Evolutionary conservation across 768 basidiomycete genomes (phyloP).

Genomic region (Atractiella rhizophila): DNA sequence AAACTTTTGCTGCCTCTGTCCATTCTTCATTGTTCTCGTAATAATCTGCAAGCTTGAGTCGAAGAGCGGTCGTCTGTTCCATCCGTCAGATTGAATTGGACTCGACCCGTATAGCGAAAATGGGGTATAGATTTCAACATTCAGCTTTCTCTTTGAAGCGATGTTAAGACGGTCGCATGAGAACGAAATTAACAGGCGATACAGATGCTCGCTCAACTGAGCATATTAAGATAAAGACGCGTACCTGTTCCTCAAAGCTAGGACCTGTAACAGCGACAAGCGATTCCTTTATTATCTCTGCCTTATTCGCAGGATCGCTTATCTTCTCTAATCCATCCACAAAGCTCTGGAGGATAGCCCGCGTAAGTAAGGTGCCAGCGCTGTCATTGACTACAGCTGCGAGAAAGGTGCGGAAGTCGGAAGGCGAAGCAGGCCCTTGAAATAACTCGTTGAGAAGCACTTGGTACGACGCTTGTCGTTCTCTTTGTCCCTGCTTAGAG

Average conservation of each 20-base stretch:
- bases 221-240: constrained; percentile 13
- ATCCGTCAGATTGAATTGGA: constrained; percentile 5
- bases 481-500: too few species aligned
- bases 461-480: too few species aligned
- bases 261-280: too few species aligned
- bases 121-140: background rate
- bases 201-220: constrained; percentile 25
- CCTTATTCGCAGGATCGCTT: too few species aligned
- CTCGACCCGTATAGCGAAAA: background rate
- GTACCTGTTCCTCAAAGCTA: constrained; percentile 93
- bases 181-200: background rate
- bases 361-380: too few species aligned
- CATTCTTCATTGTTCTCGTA: constrained; percentile 77
- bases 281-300: too few species aligned
- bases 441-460: too few species aligned
- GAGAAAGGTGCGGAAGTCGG: too few species aligned
- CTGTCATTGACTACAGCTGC: too few species aligned
- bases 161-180: background rate
- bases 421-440: too few species aligned
- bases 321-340: too few species aligned
- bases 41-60: constrained; percentile 74
- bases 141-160: background rate
- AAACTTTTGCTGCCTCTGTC: constrained; percentile 68
- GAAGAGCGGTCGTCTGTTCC: constrained; percentile 46
- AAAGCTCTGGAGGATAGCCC: too few species aligned